Percentiles rank a stretch among this genome's conserved stretches.
phyloP scores from a whole-genome alignment of 805 yeast genomes.

The Hanseniaspora vineae region DNA sequence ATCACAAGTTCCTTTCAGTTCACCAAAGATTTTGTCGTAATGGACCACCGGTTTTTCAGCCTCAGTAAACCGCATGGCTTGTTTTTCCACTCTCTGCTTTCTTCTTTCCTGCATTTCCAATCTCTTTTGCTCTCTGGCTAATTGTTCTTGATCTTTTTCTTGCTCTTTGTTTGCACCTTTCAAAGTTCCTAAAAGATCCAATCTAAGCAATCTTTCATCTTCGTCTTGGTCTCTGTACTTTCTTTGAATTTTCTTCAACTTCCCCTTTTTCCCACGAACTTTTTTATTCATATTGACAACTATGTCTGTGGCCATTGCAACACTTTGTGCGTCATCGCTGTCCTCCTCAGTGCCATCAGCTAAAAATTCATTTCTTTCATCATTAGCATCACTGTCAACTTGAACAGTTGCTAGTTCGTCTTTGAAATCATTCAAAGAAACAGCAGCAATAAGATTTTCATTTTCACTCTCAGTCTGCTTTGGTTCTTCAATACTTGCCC shows the following conservation, averaged over 20 bases:
- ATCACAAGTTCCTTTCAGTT: conserved; percentile 19
- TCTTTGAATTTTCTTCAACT: conserved; percentile 64
- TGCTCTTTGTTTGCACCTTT: conserved; percentile 37
- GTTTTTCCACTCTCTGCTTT: conserved; percentile 27
- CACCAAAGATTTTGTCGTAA: conserved; percentile 29
- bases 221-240: conserved; percentile 91
- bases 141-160: conserved; percentile 23
- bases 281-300: conserved; percentile 25
- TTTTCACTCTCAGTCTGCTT: no score
- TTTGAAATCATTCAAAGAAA: not conserved
- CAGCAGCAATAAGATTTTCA: conserved; percentile 4
- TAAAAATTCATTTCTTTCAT: conserved; percentile 2
- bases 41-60: conserved; percentile 31
- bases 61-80: conserved; percentile 22
- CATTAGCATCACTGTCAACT: conserved; percentile 4
- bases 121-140: conserved; percentile 23
- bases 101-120: conserved; percentile 23
- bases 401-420: conserved; percentile 1
- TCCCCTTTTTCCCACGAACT: conserved; percentile 77
- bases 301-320: conserved; percentile 8
- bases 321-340: conserved; percentile 1
- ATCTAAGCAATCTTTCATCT: conserved; percentile 60
- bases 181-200: conserved; percentile 76
- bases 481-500: no score
- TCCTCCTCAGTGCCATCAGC: not conserved